phyloP scores from a whole-genome alignment of 805 yeast genomes.

The Metschnikowia koreensis region DNA sequence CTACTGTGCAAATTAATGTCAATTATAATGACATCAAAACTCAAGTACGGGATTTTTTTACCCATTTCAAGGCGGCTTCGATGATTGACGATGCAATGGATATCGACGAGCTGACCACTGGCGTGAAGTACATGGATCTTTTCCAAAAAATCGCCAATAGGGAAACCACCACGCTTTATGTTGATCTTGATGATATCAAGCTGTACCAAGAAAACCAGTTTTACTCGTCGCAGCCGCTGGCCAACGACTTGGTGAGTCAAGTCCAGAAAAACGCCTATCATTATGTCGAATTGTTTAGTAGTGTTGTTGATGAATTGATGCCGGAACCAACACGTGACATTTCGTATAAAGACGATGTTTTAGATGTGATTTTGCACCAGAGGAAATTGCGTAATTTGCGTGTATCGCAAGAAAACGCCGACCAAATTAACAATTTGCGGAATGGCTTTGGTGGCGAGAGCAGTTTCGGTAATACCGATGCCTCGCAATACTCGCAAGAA shows the following conservation, averaged over 20 bases:
- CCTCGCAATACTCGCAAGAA: conserved; percentile 13
- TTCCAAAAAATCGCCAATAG: conserved; percentile 85
- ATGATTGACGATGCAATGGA: conserved; percentile 13
- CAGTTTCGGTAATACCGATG: conserved; percentile 19
- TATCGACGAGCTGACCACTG: conserved; percentile 10
- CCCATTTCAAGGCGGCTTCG: conserved; percentile 58
- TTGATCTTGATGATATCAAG: conserved; percentile 84
- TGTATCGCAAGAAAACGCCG: conserved; percentile 62
- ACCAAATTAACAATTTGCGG: conserved; percentile 51
- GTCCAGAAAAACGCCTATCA: conserved; percentile 74
- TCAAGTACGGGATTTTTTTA: conserved; percentile 61
- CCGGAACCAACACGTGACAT: conserved; percentile 85
- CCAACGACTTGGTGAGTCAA: conserved; percentile 47
- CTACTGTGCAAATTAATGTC: conserved; percentile 66
- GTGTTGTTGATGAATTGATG: conserved; percentile 73
- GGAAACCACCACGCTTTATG: conserved; percentile 60
- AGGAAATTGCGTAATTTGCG: conserved; percentile 80
- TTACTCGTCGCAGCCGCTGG: conserved; percentile 18
- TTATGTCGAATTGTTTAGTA: conserved; percentile 73
- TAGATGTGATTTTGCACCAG: conserved; percentile 91
- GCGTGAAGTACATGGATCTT: conserved; percentile 63
- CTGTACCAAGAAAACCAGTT: conserved; percentile 55
- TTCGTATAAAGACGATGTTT: conserved; percentile 79
- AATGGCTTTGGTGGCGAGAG: conserved; percentile 29
- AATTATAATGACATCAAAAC: conserved; percentile 67